phyloP scores from a whole-genome alignment of 495 filamentous ascomycete species.

The Penicillium turbatum region DNA sequence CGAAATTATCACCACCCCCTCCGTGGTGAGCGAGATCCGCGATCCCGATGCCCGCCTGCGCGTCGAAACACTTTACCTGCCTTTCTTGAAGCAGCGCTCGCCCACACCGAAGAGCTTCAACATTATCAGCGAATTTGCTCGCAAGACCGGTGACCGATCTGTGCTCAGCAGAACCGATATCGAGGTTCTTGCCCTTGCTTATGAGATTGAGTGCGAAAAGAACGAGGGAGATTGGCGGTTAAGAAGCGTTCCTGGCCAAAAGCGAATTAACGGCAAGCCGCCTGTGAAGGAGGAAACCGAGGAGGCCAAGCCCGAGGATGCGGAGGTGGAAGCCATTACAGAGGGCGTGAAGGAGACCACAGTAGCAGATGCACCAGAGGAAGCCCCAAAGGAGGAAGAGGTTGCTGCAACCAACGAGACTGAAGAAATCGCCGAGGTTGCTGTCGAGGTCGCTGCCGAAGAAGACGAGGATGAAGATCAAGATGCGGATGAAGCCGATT shows the following conservation, averaged over 20 bases:
- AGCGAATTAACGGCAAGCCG: slow-evolving; percentile 64
- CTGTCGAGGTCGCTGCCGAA: slow-evolving; percentile 8
- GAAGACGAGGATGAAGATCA: slow-evolving; percentile 32
- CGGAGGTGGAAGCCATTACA: slow-evolving; percentile 30
- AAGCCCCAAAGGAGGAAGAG: slow-evolving; percentile 15
- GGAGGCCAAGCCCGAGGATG: slow-evolving; percentile 23
- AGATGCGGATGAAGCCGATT: slow-evolving; percentile 42
- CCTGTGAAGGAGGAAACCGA: slow-evolving; percentile 42
- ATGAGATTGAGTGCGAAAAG: slow-evolving; percentile 81
- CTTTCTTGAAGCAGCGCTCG: slow-evolving; percentile 73
- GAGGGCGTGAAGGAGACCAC: slow-evolving; percentile 28
- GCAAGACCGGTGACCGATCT: slow-evolving; percentile 81
- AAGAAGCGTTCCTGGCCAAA: slow-evolving; percentile 72
- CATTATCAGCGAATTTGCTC: slow-evolving; percentile 77
- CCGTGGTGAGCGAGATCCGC: slow-evolving; percentile 82
- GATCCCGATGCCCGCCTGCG: slow-evolving; percentile 78
- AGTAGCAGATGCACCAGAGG: slow-evolving; percentile 16
- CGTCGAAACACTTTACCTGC: slow-evolving; percentile 74
- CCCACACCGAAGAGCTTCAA: slow-evolving; percentile 72
- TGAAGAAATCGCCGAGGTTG: slow-evolving; percentile 1
- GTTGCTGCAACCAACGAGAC: slow-evolving; percentile 8
- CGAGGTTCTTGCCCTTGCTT: slow-evolving; percentile 81
- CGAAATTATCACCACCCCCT: slow-evolving; percentile 76
- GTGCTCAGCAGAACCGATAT: slow-evolving; percentile 87
- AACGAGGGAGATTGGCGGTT: slow-evolving; percentile 82